Conservation (phyloP, 2,329 filamentous ascomycete species). For the Trichoderma brevicompactum region DNA sequence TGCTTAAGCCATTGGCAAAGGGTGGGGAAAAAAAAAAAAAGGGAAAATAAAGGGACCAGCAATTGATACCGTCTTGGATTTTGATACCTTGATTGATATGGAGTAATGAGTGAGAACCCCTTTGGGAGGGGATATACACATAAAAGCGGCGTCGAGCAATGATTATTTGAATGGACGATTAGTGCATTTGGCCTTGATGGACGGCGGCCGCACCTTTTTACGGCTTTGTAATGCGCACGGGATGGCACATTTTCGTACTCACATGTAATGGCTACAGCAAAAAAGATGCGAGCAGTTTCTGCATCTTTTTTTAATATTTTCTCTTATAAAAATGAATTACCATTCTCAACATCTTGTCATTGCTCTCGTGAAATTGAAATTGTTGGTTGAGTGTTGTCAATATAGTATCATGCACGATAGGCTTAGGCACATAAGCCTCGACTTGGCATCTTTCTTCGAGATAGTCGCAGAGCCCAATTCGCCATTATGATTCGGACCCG, state of each 20-base stretch:
- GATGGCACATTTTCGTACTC: slow-evolving; percentile 15
- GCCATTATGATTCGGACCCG: slow-evolving; percentile 10
- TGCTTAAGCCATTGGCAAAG: slow-evolving; percentile 18
- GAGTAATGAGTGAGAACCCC: slow-evolving; percentile 9
- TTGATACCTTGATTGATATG: slow-evolving; percentile 24
- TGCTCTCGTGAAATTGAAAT: background rate
- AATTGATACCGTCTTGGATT: slow-evolving; percentile 9
- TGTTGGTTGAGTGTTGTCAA: too few species aligned
- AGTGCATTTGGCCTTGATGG: background rate
- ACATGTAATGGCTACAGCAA: slow-evolving; percentile 25
- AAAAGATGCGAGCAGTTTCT: background rate
- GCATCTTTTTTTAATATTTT: slow-evolving; percentile 13
- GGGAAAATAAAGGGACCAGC: background rate
- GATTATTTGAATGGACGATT: slow-evolving; percentile 9
- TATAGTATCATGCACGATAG: too few species aligned
- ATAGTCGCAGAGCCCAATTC: slow-evolving; percentile 1
- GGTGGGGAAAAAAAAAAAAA: background rate
- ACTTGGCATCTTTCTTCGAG: background rate
- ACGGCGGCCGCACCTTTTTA: background rate
- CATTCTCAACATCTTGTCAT: too few species aligned
- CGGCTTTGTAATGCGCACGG: background rate
- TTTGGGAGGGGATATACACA: background rate
- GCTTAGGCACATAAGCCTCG: too few species aligned
- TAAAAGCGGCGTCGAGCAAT: background rate
- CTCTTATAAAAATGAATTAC: background rate